Evolutionary conservation across 2,329 filamentous ascomycete species (phyloP), one percentile per base, ranked within the genome.

Genomic region (Parastagonospora nodorum): DNA sequence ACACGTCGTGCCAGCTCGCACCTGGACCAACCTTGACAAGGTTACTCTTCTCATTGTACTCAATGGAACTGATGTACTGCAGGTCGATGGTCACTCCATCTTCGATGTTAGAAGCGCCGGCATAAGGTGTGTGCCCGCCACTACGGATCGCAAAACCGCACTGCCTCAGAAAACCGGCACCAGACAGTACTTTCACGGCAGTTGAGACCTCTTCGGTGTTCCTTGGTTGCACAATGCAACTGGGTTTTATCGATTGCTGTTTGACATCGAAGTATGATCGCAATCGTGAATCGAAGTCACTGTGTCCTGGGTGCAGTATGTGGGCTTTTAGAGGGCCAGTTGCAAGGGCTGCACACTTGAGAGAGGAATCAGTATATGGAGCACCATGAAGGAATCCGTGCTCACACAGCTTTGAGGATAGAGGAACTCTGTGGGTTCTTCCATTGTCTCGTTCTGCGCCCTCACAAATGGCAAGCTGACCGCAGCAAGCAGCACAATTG

Each of bases 41-140:
- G 2, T 45, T 52, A 11, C 56, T 59, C 1, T 58, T 35, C 4
- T 43, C 31, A 27, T 64, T 53, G 29, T 64, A 65, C 16, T 52
- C 35, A 10, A 60, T 56, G 12, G 42, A 28, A 30, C 43, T 68
- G 31, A 71, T 52, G 27, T 55, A 48, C 8, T 55, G 45, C 37
- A 71, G 24, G 29, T 71, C 67, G 12, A 69, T 51, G 1, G 64
- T 68, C 2, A 71, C 61, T 5, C 68, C 68, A 24, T 59, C 49
- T 8, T 67, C 44, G 12, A 69, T 68, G 8, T 68, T 68, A 0
- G 64, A 64, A 7, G 62, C 60, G 10, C 66, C 67, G 19, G 55
- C 51, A 37, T 60, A 61, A 1, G 57, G 60, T 5, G 57, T 63
- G 28, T 68, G 65, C 12, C 67, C 63, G 8, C 60, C 63, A 33